Evolutionary conservation across 2,329 filamentous ascomycete genomes (phyloP), one percentile per base, ranked within the genome.

Genomic region (Stachybotrys elegans): DNA sequence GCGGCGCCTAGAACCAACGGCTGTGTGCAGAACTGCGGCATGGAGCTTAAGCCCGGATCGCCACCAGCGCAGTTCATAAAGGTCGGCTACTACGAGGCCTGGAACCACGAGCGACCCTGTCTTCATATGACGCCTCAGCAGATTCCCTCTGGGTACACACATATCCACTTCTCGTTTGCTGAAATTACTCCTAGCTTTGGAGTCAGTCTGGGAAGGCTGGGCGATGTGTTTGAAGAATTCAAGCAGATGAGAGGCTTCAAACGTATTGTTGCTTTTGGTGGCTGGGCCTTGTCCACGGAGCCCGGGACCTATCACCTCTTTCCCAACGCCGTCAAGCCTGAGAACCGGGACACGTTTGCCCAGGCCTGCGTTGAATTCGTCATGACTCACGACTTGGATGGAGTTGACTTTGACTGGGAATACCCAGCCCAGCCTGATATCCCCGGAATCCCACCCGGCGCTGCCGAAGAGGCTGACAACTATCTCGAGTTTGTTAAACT

Each of bases 341-440:
- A 50, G 1, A 71, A 74, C 42, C 56, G 64, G 0, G 42, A 49
- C 7, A 59, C 7, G 2, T 57, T 72, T 36, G 50, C 57, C 14
- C 45, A 54, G n/a, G 62, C 65, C 49, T 43, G 66, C 23, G 54
- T 58, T 43, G 42, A 65, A 25, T 65, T 73, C 50, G n/a, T 70
- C 43, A 45, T 60, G 19, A 7, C 69, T 8, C 12, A 66, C 20
- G 41, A 47, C 3, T 47, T 71, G 0, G n/a, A n/a, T n/a, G n/a
- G n/a, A n/a, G n/a, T n/a, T n/a, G n/a, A n/a, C n/a, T n/a, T n/a
- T n/a, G n/a, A n/a, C n/a, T n/a, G n/a, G n/a, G n/a, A n/a, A n/a
- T n/a, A n/a, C n/a, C n/a, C n/a, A n/a, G n/a, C n/a, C n/a, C n/a
- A n/a, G n/a, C n/a, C n/a, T n/a, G n/a, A n/a, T n/a, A n/a, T n/a